Evolutionary conservation across 2,329 filamentous ascomycete genomes (phyloP).

Genomic region (Nemania bipapillata): DNA sequence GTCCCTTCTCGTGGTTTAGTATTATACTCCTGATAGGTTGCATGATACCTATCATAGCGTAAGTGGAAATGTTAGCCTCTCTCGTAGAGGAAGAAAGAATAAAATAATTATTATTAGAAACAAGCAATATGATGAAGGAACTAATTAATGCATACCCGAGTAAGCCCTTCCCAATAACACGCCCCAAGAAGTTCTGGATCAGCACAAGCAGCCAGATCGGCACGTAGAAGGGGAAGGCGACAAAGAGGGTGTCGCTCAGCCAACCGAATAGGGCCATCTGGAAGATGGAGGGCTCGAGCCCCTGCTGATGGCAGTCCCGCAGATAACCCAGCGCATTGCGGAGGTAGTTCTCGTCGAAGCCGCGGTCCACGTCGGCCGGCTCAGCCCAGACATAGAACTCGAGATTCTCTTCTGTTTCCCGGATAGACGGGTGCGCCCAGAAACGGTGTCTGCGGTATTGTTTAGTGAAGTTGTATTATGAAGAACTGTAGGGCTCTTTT

Average conservation of each 20-base stretch:
- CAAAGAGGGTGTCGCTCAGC: background rate
- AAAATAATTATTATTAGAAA: too few relatives aligned
- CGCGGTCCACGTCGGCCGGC: background rate
- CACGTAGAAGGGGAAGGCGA: background rate
- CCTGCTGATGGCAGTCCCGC: background rate
- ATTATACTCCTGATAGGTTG: too few relatives aligned
- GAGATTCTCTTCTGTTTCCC: background rate
- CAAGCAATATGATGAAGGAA: too few relatives aligned
- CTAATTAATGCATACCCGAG: too few relatives aligned
- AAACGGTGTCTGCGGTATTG: background rate
- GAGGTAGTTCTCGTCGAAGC: slow-evolving; percentile 3
- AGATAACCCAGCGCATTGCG: slow-evolving; percentile 2
- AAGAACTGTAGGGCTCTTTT: too few relatives aligned
- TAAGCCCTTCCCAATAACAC: background rate
- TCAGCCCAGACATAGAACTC: background rate
- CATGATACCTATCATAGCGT: too few relatives aligned
- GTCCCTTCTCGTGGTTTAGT: too few relatives aligned
- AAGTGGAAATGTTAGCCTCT: too few relatives aligned
- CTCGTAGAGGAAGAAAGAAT: too few relatives aligned
- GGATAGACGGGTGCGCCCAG: slow-evolving; percentile 9
- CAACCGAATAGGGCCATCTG: background rate
- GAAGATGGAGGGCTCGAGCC: background rate
- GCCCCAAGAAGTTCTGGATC: background rate
- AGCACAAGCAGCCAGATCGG: slow-evolving; percentile 1
- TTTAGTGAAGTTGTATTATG: background rate